Evolutionary conservation across 2,329 filamentous ascomycete genomes (phyloP), one percentile per base, ranked within the genome.

Genomic region (Sclerotinia nivalis): DNA sequence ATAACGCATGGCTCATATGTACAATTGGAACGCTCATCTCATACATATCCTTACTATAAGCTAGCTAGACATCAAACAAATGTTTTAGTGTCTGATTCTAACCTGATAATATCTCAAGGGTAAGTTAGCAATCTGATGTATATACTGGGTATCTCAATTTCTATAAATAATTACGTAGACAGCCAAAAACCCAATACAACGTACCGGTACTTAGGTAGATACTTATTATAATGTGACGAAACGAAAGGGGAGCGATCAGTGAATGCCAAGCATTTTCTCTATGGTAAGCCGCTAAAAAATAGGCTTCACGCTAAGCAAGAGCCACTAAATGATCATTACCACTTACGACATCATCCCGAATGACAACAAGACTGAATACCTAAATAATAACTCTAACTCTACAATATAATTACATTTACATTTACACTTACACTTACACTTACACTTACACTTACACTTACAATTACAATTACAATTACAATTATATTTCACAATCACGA

Each of bases 321-420:
- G 43, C 45, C 45, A 62, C 28, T 49, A 59, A 37, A 43, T 59
- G 56, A 59, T 34, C 7, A 62, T 47, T 10, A 58, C 20, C 22
- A 62, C 59, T n/a, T 34, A 37, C 59, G 43, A 49, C 43, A 62
- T 49, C 43, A 49, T 62, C 59, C 59, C 28, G 45, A 49, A 62
- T 45, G 45, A 62, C 59, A 62, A 62, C 59, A 18, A 62, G 18
- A 61, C 55, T 37, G 31, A 58, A 58, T 15, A 37, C 37, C 31
- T 37, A 20, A 58, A n/a, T 34, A 37, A 58, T n/a, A 40, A n/a
- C 15, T 59, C n/a, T 13, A 18, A 59, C 34, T 22, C 34, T 25
- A 59, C 22, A 31, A 58, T 58, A 37, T 37, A 15, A 31, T 58
- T 58, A 49, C 40, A 45, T 20, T 40, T 47, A 9, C 37, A 61